Conservation (phyloP, 306 rosid species). For the Aeschynomene evenia region DNA sequence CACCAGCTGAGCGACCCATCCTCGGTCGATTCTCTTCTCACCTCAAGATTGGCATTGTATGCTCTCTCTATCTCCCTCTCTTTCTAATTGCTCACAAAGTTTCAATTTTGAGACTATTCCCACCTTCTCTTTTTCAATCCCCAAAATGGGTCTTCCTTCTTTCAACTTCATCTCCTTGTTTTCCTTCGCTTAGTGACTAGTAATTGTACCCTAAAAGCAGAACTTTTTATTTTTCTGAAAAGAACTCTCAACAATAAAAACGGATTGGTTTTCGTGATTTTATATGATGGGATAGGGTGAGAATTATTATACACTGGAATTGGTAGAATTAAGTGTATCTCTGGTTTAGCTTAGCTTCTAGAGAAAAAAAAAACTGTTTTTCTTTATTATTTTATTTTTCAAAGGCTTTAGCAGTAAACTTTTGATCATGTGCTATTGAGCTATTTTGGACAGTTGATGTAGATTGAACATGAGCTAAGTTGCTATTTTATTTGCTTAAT, state of each 20-base stretch:
- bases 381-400: neutral
- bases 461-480: neutral
- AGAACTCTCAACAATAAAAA: neutral
- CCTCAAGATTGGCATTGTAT: slow-evolving; percentile 90
- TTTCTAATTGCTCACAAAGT: slow-evolving; percentile 1
- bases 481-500: neutral
- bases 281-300: neutral
- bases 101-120: slow-evolving; percentile 19
- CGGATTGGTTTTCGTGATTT: slow-evolving; percentile 10
- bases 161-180: neutral
- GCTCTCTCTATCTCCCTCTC: neutral
- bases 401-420: neutral
- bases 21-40: slow-evolving; percentile 93
- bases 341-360: neutral
- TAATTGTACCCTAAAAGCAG: neutral
- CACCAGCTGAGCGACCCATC: slow-evolving; percentile 77
- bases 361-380: neutral
- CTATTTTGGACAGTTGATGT: neutral
- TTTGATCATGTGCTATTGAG: neutral
- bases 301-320: neutral
- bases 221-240: neutral
- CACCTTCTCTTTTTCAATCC: slow-evolving; percentile 2
- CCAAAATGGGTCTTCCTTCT: neutral
- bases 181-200: neutral
- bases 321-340: neutral